Conservation (phyloP, 306 rosid genomes). For the Castanea crenata region DNA sequence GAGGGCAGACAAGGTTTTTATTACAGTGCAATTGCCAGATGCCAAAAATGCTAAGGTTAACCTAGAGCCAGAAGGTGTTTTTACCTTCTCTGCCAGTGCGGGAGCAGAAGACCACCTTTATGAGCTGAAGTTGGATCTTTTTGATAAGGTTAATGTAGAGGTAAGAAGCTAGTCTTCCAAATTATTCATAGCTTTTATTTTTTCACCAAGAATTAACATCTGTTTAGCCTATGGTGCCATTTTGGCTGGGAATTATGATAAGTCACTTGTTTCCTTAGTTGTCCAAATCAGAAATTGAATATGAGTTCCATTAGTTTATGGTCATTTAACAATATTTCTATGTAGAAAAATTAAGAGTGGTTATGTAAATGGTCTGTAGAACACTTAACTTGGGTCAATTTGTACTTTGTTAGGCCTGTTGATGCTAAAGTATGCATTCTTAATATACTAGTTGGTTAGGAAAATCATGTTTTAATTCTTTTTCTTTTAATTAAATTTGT, state of each 20-base stretch:
- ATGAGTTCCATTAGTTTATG: neutral
- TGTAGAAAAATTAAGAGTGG: neutral
- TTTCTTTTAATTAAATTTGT: neutral
- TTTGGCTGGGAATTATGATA: neutral
- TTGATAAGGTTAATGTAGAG: conserved; percentile 86
- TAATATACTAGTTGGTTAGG: neutral
- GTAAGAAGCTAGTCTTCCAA: conserved; percentile 30
- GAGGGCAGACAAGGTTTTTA: conserved; percentile 81
- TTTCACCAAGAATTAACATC: neutral
- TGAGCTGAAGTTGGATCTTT: conserved; percentile 82
- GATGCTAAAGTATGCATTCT: neutral
- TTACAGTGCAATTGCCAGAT: conserved; percentile 83
- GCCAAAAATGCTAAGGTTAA: conserved; percentile 79
- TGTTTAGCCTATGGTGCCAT: neutral
- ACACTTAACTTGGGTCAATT: neutral
- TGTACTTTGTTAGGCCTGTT: neutral
- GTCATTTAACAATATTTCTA: neutral
- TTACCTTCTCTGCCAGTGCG: conserved; percentile 71
- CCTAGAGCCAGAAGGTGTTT: conserved; percentile 79
- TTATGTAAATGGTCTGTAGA: neutral
- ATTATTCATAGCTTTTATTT: neutral
- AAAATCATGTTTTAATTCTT: neutral
- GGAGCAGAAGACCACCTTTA: conserved; percentile 63
- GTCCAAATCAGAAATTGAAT: neutral
- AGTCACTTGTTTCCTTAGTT: neutral